Evolutionary conservation across 2,329 filamentous ascomycete genomes (phyloP), one percentile per base, ranked within the genome.

Genomic region (Aspergillus sp.): DNA sequence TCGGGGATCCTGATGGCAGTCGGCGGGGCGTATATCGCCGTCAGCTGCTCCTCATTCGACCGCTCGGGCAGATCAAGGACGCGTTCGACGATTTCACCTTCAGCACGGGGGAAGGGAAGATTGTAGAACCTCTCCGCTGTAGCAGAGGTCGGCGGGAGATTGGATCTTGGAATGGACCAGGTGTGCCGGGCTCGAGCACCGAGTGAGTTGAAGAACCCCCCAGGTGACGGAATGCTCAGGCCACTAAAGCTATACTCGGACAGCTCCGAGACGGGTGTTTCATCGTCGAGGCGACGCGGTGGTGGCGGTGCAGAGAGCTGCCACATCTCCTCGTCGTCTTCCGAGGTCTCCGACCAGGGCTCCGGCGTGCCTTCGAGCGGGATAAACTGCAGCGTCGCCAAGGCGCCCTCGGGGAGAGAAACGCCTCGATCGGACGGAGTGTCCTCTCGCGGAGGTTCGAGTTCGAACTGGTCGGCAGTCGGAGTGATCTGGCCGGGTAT

Each of bases 51-150:
- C 0, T 70, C 69, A 11, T 66, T 59, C 2, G 59, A 75, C 43
- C 80, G 80, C 15, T 83, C 79, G 17, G 74, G 71, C 41, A 88
- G 77, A 68, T 91, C 86, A 31, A 93, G 79, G 34, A 91, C 82
- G 50, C 88, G 89, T 74, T 93, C 90, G 52, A 91, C 78, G 28
- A 89, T 73, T 7, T 80, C 73, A 17, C 78, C 76, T 51, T 78
- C 65, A 54, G 81, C 74, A 23, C 78, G 78, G 66, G 82, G 84
- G 89, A 93, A 97, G 3, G 93, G 93, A 30, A 90, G 85, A 65
- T 90, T 89, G 79, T 98, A 98, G 72, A 97, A 98, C 65, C 90
- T 87, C 74, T 97, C 92, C 9, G 94, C 94, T n/a, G 90, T 93
- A 31, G 92, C 92, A 1, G 94, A 97, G 0, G 92, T 94, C 1